Conservation (phyloP, 768 basidiomycete species). For the Trametes maxima region DNA sequence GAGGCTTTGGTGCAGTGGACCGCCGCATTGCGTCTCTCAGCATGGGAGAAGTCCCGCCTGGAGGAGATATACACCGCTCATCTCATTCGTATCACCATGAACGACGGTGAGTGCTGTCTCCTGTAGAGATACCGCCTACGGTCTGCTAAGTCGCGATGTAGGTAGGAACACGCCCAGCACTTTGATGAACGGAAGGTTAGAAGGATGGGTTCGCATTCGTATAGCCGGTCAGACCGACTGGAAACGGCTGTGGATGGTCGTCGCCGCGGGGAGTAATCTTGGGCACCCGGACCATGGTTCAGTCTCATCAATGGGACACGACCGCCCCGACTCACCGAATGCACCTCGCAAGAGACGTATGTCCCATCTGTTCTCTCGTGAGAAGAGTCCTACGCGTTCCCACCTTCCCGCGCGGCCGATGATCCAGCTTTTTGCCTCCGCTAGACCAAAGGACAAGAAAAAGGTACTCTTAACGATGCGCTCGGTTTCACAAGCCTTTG, state of each 20-base stretch:
- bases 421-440: slow-evolving; percentile 62
- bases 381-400: slow-evolving; percentile 36
- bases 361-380: slow-evolving; percentile 68
- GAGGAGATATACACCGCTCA: slow-evolving; percentile 99
- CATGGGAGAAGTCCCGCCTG: slow-evolving; percentile 94
- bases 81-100: slow-evolving; percentile 77
- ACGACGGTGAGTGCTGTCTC: slow-evolving; percentile 39
- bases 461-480: slow-evolving; percentile 69
- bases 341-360: slow-evolving; percentile 52
- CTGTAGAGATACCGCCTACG: not conserved
- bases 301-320: slow-evolving; percentile 28
- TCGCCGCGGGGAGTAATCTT: slow-evolving; percentile 49
- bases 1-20: slow-evolving; percentile 84
- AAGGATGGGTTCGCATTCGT: slow-evolving; percentile 90
- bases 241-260: slow-evolving; percentile 87
- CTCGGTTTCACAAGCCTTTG: slow-evolving; percentile 82
- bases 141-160: not conserved
- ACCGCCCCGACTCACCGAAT: slow-evolving; percentile 20
- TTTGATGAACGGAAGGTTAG: slow-evolving; percentile 72
- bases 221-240: slow-evolving; percentile 98
- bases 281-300: slow-evolving; percentile 30
- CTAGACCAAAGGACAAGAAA: slow-evolving; percentile 76
- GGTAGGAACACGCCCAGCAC: slow-evolving; percentile 60
- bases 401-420: slow-evolving; percentile 34
- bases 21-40: slow-evolving; percentile 82